Conservation (phyloP, 495 filamentous ascomycete species). For the Aspergillus heteromorphus region DNA sequence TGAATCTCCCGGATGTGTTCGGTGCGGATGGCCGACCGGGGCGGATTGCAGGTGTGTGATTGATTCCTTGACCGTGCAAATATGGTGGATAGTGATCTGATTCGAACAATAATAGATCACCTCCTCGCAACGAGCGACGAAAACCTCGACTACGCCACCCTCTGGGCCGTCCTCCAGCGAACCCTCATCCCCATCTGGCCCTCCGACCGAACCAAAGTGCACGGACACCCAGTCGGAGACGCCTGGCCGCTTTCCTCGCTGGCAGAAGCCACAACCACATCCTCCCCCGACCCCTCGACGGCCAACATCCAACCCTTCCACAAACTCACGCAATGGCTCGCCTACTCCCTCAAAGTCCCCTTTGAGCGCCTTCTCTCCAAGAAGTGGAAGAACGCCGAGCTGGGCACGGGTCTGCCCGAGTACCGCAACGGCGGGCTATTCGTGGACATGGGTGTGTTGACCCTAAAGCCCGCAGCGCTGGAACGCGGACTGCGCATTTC, state of each 20-base stretch:
- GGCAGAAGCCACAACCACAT: background rate
- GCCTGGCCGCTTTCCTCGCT: constrained; percentile 47
- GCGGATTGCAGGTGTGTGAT: constrained; percentile 50
- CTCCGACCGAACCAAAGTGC: constrained; percentile 45
- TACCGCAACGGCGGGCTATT: constrained; percentile 85
- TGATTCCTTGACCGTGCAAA: no score
- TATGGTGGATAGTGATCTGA: no score
- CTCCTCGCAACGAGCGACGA: constrained; percentile 25
- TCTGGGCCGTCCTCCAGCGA: constrained; percentile 49
- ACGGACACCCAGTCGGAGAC: constrained; percentile 50
- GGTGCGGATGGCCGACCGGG: constrained; percentile 47
- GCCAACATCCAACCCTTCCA: constrained; percentile 57
- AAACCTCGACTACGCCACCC: constrained; percentile 26
- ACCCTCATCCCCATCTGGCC: constrained; percentile 52
- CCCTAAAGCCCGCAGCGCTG: constrained; percentile 60
- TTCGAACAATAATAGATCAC: constrained; percentile 36
- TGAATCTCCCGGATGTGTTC: constrained; percentile 44
- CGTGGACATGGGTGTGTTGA: constrained; percentile 74
- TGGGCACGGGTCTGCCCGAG: constrained; percentile 80
- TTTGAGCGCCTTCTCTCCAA: constrained; percentile 73
- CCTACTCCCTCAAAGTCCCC: constrained; percentile 83
- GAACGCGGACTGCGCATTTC: constrained; percentile 42
- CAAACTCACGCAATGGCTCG: constrained; percentile 86
- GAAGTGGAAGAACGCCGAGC: constrained; percentile 69
- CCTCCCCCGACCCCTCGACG: constrained; percentile 9